Evolutionary conservation across 495 filamentous ascomycete genomes (phyloP).

Genomic region (Diplogelasinospora grovesii): DNA sequence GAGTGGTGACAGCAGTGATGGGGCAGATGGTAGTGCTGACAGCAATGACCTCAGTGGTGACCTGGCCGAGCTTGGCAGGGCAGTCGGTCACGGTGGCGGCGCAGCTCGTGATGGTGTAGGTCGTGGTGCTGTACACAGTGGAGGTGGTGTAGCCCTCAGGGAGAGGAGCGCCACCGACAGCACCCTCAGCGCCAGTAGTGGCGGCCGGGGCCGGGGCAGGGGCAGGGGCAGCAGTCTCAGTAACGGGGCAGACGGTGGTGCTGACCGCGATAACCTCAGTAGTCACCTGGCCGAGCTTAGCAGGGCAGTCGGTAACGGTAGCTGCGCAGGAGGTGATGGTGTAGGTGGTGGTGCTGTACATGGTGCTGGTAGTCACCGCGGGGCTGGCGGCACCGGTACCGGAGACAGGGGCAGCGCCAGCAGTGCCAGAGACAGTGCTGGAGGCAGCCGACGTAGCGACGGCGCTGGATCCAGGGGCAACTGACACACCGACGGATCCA

Average conservation of each 20-base stretch:
- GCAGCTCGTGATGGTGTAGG: conserved; percentile 53
- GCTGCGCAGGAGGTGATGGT: conserved; percentile 54
- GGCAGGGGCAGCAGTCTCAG: conserved; percentile 19
- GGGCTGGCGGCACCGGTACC: neutral
- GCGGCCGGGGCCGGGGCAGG: neutral
- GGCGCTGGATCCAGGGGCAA: neutral
- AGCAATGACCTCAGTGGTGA: conserved; percentile 50
- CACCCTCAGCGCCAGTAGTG: no score
- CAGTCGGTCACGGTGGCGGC: conserved; percentile 53
- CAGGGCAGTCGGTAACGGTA: conserved; percentile 49
- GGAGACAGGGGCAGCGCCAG: neutral
- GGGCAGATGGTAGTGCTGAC: conserved; percentile 56
- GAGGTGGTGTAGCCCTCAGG: conserved; percentile 43
- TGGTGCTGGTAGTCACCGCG: conserved; percentile 26
- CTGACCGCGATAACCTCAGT: conserved; percentile 32
- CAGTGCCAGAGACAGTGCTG: neutral
- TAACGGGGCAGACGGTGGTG: conserved; percentile 38
- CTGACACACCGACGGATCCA: conserved; percentile 25
- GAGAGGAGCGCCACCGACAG: no score
- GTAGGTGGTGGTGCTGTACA: conserved; percentile 44
- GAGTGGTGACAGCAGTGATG: conserved; percentile 28
- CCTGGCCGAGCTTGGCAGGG: conserved; percentile 45
- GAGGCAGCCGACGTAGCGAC: neutral
- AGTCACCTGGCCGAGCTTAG: conserved; percentile 21
- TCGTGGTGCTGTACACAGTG: conserved; percentile 52